phyloP scores from a whole-genome alignment of 2,329 filamentous ascomycete species.

The Thielaviopsis populi region DNA sequence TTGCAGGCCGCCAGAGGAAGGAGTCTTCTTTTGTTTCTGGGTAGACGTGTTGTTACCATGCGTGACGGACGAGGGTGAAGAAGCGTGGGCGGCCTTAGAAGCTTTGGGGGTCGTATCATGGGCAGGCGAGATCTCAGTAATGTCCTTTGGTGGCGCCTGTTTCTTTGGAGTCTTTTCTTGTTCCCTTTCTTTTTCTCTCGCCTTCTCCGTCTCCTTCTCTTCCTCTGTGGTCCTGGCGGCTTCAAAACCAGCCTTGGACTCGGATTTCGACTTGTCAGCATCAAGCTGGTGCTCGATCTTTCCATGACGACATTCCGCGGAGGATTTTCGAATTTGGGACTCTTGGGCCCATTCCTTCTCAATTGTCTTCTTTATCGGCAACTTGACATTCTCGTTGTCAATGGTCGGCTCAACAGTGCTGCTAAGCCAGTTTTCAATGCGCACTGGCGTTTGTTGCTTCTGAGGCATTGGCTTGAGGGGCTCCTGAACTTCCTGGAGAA shows the following conservation, averaged over 20 bases:
- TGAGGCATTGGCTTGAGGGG: slow-evolving; percentile 31
- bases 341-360: slow-evolving; percentile 24
- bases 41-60: slow-evolving; percentile 18
- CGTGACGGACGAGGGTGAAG: slow-evolving; percentile 15
- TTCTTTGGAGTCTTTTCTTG: slow-evolving; percentile 6
- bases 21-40: slow-evolving; percentile 21
- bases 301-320: slow-evolving; percentile 2
- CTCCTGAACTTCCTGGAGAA: slow-evolving; percentile 46
- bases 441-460: slow-evolving; percentile 39
- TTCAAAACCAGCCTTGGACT: background rate
- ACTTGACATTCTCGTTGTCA: slow-evolving; percentile 24
- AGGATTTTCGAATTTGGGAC: slow-evolving; percentile 14
- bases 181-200: slow-evolving; percentile 18
- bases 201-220: slow-evolving; percentile 20
- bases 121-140: background rate
- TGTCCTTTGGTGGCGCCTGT: slow-evolving; percentile 3
- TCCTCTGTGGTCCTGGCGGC: background rate
- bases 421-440: slow-evolving; percentile 51
- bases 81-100: background rate
- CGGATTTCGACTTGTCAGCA: background rate
- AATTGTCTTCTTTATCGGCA: slow-evolving; percentile 23
- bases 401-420: slow-evolving; percentile 48
- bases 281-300: background rate
- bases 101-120: slow-evolving; percentile 9
- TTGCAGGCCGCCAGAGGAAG: slow-evolving; percentile 32